A percentile compares a stretch with the other conserved stretches of the same genome.
Evolutionary conservation across 2,329 filamentous ascomycete genomes (phyloP).

Genomic region (Ascochyta lentis): DNA sequence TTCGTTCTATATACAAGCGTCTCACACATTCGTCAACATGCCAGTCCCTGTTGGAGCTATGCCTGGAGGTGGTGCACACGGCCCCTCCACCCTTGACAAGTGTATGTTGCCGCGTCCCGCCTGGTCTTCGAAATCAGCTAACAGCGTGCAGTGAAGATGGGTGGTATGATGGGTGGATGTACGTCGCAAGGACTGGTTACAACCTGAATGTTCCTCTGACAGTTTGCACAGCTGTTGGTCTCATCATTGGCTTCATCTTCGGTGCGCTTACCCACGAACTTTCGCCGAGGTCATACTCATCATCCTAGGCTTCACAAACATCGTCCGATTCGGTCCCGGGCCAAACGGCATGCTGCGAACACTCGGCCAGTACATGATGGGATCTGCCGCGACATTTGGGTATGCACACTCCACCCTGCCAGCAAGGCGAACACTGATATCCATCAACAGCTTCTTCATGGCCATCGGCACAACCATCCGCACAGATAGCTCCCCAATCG

Average conservation of each 20-base stretch:
- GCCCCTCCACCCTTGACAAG: constrained; percentile 75
- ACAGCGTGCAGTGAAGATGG: constrained; percentile 82
- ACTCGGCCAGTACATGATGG: constrained; percentile 94
- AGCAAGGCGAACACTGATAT: constrained; percentile 23
- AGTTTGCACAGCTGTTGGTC: constrained; percentile 77
- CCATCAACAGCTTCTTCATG: constrained; percentile 82
- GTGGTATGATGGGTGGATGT: constrained; percentile 98
- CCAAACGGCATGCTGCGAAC: constrained; percentile 93
- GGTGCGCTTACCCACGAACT: constrained; percentile 61
- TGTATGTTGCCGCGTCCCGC: constrained; percentile 55
- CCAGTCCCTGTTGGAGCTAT: constrained; percentile 62
- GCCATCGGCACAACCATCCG: constrained; percentile 96
- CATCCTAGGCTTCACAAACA: constrained; percentile 79
- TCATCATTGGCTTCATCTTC: constrained; percentile 97
- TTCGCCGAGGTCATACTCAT: constrained; percentile 25
- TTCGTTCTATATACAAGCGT: constrained; percentile 13
- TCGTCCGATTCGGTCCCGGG: constrained; percentile 93
- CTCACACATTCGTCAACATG: constrained; percentile 51
- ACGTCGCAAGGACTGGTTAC: constrained; percentile 55
- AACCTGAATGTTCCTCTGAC: constrained; percentile 21
- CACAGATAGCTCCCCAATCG: constrained; percentile 81
- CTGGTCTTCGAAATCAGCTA: constrained; percentile 35
- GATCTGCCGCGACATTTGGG: constrained; percentile 95
- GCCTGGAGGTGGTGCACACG: constrained; percentile 48
- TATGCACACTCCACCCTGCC: constrained; percentile 53